Evolutionary conservation across 768 basidiomycete species (phyloP).

Genomic region (Amanita rubescens): DNA sequence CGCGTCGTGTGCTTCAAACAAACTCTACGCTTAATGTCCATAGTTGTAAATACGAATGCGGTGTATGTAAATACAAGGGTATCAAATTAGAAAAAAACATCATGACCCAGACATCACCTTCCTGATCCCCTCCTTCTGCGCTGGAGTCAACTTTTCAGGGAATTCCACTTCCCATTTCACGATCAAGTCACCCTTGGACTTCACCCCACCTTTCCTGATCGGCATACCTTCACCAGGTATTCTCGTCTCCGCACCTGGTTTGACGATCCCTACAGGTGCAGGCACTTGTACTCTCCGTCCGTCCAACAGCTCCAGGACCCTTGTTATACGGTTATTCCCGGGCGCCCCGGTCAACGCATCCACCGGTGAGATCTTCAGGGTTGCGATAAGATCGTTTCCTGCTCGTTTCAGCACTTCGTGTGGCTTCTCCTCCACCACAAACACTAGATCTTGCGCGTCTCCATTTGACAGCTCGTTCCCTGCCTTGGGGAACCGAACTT

Average conservation of each 20-base stretch:
- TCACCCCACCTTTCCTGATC: slow-evolving; percentile 64
- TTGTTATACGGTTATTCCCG: slow-evolving; percentile 27
- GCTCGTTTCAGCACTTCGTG: slow-evolving; percentile 71
- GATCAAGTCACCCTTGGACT: slow-evolving; percentile 77
- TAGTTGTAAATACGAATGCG: neutral
- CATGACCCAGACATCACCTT: slow-evolving; percentile 41
- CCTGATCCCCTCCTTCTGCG: slow-evolving; percentile 76
- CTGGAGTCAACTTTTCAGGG: slow-evolving; percentile 64
- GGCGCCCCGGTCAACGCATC: slow-evolving; percentile 67
- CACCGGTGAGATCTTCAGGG: slow-evolving; percentile 61
- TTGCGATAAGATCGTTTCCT: slow-evolving; percentile 70
- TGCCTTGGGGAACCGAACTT: slow-evolving; percentile 81
- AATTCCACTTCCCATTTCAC: slow-evolving; percentile 82
- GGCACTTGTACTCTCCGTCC: slow-evolving; percentile 68
- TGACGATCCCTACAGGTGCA: slow-evolving; percentile 61
- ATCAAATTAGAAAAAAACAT: neutral
- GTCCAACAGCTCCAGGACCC: slow-evolving; percentile 67
- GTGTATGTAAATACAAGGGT: neutral
- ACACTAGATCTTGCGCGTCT: slow-evolving; percentile 86
- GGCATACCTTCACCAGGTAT: slow-evolving; percentile 87
- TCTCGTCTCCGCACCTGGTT: slow-evolving; percentile 67
- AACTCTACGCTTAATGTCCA: too few species aligned
- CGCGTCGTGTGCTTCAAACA: too few species aligned
- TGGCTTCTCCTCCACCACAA: slow-evolving; percentile 94
- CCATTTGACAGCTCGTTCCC: slow-evolving; percentile 70